Conservation (phyloP, 179 eudicot genomes). For the Gypsophila paniculata region DNA sequence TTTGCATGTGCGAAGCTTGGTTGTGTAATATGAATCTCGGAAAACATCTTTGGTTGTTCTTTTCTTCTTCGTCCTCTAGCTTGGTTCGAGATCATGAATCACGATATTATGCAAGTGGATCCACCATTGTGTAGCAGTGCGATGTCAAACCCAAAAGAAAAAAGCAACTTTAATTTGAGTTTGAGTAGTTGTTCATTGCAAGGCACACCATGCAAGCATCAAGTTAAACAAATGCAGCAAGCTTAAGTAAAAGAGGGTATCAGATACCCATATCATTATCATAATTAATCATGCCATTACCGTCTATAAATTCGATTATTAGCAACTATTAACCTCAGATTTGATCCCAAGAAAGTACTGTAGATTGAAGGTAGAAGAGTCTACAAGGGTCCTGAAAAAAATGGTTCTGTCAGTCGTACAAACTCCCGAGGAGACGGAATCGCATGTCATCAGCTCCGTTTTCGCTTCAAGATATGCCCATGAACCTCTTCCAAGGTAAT, state of each 20-base stretch:
- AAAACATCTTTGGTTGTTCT: no score
- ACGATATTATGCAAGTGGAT: background rate
- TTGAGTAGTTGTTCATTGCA: constrained; percentile 18
- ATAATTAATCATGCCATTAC: background rate
- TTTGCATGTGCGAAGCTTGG: no score
- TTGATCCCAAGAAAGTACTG: background rate
- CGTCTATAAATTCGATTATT: constrained; percentile 12
- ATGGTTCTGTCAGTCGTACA: constrained; percentile 31
- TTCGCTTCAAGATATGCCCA: constrained; percentile 42
- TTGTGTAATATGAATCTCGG: no score
- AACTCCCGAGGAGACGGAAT: constrained; percentile 28
- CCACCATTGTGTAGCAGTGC: background rate
- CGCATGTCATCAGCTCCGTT: constrained; percentile 24
- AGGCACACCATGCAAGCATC: constrained; percentile 23
- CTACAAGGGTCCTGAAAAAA: background rate
- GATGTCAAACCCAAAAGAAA: background rate
- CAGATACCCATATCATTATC: background rate
- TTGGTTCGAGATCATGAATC: no score
- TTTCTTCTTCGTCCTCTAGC: no score
- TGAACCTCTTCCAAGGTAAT: constrained; percentile 36
- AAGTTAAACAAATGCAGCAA: constrained; percentile 21
- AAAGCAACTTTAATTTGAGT: background rate
- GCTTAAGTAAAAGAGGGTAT: constrained; percentile 23
- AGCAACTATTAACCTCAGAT: constrained; percentile 13
- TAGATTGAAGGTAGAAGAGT: background rate